A percentile compares a stretch with the other conserved stretches of the same genome.
Evolutionary conservation across 1,284 basidiomycete genomes (phyloP).

Genomic region (Tetrapyrgos nigripes): DNA sequence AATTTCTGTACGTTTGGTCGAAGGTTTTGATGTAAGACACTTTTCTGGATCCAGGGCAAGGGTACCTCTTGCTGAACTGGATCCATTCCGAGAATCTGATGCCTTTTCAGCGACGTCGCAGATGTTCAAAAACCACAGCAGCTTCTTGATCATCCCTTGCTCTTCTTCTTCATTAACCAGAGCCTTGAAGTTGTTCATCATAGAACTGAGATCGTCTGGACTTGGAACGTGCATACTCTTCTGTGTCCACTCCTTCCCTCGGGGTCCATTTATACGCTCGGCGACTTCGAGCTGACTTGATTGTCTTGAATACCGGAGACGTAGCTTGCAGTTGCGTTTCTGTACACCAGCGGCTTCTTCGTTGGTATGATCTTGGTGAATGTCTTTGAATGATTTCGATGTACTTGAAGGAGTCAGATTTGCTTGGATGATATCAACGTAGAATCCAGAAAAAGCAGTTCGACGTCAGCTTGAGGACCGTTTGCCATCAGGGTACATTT

Average conservation of each 20-base stretch:
- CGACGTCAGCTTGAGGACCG: slow-evolving; percentile 55
- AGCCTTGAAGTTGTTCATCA: slow-evolving; percentile 32
- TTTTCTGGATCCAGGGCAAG: neutral
- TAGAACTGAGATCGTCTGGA: slow-evolving; percentile 29
- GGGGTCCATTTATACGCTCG: slow-evolving; percentile 36
- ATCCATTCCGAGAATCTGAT: neutral
- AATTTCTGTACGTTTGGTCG: too few species aligned
- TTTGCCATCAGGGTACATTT: slow-evolving; percentile 64
- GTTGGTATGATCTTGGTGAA: neutral
- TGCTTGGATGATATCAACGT: too few species aligned
- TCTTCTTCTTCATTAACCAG: slow-evolving; percentile 46
- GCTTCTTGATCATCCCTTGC: slow-evolving; percentile 25
- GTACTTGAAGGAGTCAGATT: neutral
- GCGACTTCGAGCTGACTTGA: slow-evolving; percentile 49
- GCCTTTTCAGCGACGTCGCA: slow-evolving; percentile 42
- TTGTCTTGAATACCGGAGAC: slow-evolving; percentile 50
- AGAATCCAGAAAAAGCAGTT: slow-evolving; percentile 40
- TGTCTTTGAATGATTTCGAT: neutral
- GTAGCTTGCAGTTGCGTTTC: slow-evolving; percentile 33
- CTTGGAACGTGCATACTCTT: slow-evolving; percentile 39
- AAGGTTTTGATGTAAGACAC: neutral
- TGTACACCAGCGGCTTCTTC: slow-evolving; percentile 15
- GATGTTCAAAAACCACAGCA: slow-evolving; percentile 42
- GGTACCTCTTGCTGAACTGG: neutral
- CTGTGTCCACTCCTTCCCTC: slow-evolving; percentile 49